A percentile compares a stretch with the other conserved stretches of the same genome.
These are phyloP conservation scores for Cyclotella cryptica DNA, from an alignment of 108 stramenopile genomes.

Conservation along the genomic window DNA sequence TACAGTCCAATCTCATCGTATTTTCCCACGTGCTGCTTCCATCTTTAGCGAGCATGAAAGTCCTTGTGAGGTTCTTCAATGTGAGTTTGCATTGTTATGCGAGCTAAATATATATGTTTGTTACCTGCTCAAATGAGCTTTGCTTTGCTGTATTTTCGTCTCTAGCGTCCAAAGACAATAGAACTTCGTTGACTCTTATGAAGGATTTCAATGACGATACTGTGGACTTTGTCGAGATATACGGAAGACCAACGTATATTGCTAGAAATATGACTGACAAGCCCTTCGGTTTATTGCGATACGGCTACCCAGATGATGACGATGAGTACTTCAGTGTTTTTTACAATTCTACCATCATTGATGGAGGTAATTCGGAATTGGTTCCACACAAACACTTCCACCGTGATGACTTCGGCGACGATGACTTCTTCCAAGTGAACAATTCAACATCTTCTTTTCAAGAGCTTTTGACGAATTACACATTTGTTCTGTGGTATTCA, in stretches of 20 bases:
- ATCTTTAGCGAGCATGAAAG: neutral
- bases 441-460: slow-evolving; percentile 20
- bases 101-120: too few species aligned
- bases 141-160: neutral
- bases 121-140: too few species aligned
- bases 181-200: neutral
- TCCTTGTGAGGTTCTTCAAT: neutral
- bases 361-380: neutral
- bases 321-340: slow-evolving; percentile 17
- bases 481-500: slow-evolving; percentile 36
- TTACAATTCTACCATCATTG: slow-evolving; percentile 18
- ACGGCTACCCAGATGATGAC: slow-evolving; percentile 27
- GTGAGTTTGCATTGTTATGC: neutral
- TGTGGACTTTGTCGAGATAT: slow-evolving; percentile 28
- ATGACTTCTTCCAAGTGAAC: slow-evolving; percentile 47
- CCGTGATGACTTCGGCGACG: slow-evolving; percentile 11
- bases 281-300: slow-evolving; percentile 36
- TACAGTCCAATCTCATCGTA: neutral
- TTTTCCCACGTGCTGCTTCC: neutral
- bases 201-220: slow-evolving; percentile 22
- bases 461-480: slow-evolving; percentile 39
- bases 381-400: slow-evolving; percentile 30
- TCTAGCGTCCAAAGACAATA: neutral
- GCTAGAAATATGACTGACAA: slow-evolving; percentile 21
- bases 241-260: slow-evolving; percentile 34